Percentiles rank a stretch among this genome's conserved stretches.
These are phyloP conservation scores for Macrophomina phaseolina DNA, from an alignment of 2,329 filamentous ascomycete species.

Conservation along the genomic window DNA sequence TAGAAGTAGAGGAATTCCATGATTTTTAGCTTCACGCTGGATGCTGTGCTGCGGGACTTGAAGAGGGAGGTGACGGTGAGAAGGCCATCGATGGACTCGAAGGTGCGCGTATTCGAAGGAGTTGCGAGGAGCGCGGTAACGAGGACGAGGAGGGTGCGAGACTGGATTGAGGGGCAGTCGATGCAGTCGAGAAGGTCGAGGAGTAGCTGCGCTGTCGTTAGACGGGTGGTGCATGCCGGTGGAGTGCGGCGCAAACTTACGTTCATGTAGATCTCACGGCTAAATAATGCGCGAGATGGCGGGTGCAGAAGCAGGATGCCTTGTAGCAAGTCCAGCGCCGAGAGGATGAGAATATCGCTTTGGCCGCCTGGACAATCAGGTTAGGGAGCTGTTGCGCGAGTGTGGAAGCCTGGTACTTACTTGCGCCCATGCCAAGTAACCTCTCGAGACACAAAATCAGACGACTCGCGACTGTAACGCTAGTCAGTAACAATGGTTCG, in stretches of 20 bases:
- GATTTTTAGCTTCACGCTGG: constrained; percentile 93
- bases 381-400: neutral
- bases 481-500: neutral
- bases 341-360: constrained; percentile 87
- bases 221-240: neutral
- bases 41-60: constrained; percentile 82
- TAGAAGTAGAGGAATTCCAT: constrained; percentile 99
- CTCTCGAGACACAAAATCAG: constrained; percentile 85
- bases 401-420: constrained; percentile 38
- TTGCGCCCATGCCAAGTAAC: constrained; percentile 77
- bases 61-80: constrained; percentile 91
- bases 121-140: constrained; percentile 87
- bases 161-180: constrained; percentile 91
- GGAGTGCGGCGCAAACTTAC: constrained; percentile 52
- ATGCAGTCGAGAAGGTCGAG: constrained; percentile 90
- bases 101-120: constrained; percentile 86
- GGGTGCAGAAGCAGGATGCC: constrained; percentile 88
- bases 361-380: constrained; percentile 63
- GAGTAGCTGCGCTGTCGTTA: constrained; percentile 65
- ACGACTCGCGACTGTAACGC: constrained; percentile 71
- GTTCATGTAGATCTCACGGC: constrained; percentile 93
- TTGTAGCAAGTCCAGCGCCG: constrained; percentile 86
- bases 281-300: constrained; percentile 84
- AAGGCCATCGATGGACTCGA: constrained; percentile 89
- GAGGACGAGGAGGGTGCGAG: constrained; percentile 84